Evolutionary conservation across 2,329 filamentous ascomycete species (phyloP), one percentile per base, ranked within the genome.

Genomic region (Talaromyces islandicus): DNA sequence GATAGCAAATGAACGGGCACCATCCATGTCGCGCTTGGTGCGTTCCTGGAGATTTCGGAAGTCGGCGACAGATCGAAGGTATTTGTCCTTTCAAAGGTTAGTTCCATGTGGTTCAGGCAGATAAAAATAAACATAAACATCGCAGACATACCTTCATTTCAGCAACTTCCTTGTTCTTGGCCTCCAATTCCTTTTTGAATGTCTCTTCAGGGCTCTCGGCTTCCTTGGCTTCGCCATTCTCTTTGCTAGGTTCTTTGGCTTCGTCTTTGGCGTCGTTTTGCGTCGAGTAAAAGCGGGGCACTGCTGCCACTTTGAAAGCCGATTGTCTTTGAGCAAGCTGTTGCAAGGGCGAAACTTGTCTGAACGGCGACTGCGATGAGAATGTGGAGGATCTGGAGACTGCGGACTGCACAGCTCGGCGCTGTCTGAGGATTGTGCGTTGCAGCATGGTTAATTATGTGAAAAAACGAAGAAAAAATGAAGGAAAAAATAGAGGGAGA

Each of bases 1-100:
- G 71, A 99, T 94, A 70, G 93, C 94, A 70, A 96, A 99, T 78
- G 96, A 90, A 69, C 88, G 88, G 21, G 93, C 91, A 21, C 85
- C 79, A 77, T 94, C 90, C 74, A 95, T 88, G 68, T 99, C 94
- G 72, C 94, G 91, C 75, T 88, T 85, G 50, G 91, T 96, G 72
- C 94, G 91, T 72, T 97, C 91, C 81, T 97, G 93, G 56, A 99
- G 89, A 80, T 97, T 99, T 74, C 91, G 91, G 85, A 95, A 97
- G 71, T 99, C 94, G 78, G 94, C 94, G 65, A 97, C 87, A 59
- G 90, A 89, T 74, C 94, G 93, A 64, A 97, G 85, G 78, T 92
- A 95, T 81, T 92, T 94, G 79, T 97, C 94, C 94, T 97, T 25
- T 3, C 21, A 27, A 14, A 10, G 19, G n/a, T 35, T 25, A 35